These are phyloP conservation scores for Scheffersomyces coipomensis DNA, from an alignment of 805 yeast genomes.

Conservation along the genomic window DNA sequence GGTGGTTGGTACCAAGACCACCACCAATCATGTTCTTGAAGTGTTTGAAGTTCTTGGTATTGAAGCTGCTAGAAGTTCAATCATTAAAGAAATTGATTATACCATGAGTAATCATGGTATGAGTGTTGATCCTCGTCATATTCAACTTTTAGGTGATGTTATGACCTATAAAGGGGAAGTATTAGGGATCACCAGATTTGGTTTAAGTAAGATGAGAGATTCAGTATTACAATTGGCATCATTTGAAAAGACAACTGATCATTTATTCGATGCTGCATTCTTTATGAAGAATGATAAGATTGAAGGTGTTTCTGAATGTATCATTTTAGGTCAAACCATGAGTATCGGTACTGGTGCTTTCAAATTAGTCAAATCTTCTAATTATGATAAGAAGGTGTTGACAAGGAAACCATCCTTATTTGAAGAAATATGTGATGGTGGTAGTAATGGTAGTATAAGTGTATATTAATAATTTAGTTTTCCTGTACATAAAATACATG, in stretches of 20 bases:
- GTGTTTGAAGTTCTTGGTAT: constrained; percentile 89
- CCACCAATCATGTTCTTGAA: constrained; percentile 90
- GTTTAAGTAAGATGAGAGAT: constrained; percentile 97
- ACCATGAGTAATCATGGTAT: constrained; percentile 99
- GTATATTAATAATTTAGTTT: too few relatives aligned
- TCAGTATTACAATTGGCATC: constrained; percentile 95
- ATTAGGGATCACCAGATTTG: constrained; percentile 96
- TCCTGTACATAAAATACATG: too few relatives aligned
- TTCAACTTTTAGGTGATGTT: constrained; percentile 94
- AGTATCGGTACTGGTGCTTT: constrained; percentile 96
- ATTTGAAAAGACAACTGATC: constrained; percentile 98
- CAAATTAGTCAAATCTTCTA: constrained; percentile 68
- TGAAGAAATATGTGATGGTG: constrained; percentile 23
- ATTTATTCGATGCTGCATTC: constrained; percentile 96
- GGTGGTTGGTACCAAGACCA: constrained; percentile 81
- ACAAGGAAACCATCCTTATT: constrained; percentile 44
- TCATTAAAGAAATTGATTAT: constrained; percentile 90
- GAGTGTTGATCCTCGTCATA: constrained; percentile 99
- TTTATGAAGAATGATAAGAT: constrained; percentile 94
- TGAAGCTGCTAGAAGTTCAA: constrained; percentile 94
- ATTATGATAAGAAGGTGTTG: constrained; percentile 42
- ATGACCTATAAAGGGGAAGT: constrained; percentile 99
- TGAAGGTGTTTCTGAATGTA: constrained; percentile 98
- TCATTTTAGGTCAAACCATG: constrained; percentile 97
- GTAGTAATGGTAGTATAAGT: too few relatives aligned